Conservation (phyloP, 768 basidiomycete species). For the Cystoderma amianthinum region DNA sequence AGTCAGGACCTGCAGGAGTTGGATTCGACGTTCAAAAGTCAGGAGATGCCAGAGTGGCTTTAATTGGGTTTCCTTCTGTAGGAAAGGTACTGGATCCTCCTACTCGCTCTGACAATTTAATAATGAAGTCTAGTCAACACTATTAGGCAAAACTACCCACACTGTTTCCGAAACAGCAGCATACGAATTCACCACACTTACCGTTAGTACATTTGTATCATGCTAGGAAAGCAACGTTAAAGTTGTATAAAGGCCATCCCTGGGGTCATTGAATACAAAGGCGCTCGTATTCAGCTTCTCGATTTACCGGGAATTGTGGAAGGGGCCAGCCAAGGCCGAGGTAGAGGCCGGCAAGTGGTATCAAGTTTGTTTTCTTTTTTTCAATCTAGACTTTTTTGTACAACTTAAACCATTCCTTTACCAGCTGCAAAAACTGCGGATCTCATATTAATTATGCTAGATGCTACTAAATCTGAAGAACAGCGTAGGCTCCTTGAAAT, state of each 20-base stretch:
- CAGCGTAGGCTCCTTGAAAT: constrained; percentile 84
- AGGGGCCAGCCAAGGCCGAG: constrained; percentile 85
- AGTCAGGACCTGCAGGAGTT: constrained; percentile 72
- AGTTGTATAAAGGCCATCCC: constrained; percentile 70
- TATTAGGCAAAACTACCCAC: constrained; percentile 87
- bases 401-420: constrained; percentile 2
- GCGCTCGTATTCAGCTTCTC: constrained; percentile 84
- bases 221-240: constrained; percentile 4
- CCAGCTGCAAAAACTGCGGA: constrained; percentile 88
- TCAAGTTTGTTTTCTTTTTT: constrained; percentile 49
- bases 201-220: constrained; percentile 38
- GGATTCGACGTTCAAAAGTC: constrained; percentile 82
- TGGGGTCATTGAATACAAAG: constrained; percentile 94
- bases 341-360: constrained; percentile 94
- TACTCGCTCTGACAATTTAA: constrained; percentile 1
- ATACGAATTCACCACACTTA: constrained; percentile 93
- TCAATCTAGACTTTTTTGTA: background rate
- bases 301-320: constrained; percentile 97
- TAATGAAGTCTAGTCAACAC: constrained; percentile 58
- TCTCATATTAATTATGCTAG: constrained; percentile 88
- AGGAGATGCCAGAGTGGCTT: constrained; percentile 85
- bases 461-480: constrained; percentile 89
- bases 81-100: constrained; percentile 61
- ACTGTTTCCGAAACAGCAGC: constrained; percentile 86
- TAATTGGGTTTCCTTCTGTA: constrained; percentile 95